These are phyloP conservation scores for Apiotrichum porosum DNA, from an alignment of 1,284 basidiomycete species.

Conservation along the genomic window DNA sequence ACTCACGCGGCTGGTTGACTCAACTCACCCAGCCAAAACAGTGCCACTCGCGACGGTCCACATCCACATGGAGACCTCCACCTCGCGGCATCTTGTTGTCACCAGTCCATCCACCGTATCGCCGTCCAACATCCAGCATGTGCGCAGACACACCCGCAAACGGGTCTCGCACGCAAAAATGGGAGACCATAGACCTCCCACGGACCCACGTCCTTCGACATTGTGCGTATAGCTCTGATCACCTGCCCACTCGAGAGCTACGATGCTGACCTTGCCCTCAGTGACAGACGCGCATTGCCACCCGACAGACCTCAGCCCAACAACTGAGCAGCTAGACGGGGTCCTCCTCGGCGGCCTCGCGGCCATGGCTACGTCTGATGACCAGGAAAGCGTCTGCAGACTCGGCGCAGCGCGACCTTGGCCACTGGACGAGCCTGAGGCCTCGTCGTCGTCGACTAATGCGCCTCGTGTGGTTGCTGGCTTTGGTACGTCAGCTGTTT, in stretches of 20 bases:
- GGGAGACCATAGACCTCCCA: slow-evolving; percentile 30
- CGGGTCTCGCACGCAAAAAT: slow-evolving; percentile 2
- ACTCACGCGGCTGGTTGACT: too few relatives aligned
- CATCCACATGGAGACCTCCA: too few relatives aligned
- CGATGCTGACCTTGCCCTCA: slow-evolving; percentile 9
- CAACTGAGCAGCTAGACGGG: slow-evolving; percentile 16
- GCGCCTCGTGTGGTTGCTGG: slow-evolving; percentile 32
- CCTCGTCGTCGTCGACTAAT: background rate
- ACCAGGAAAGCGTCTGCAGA: slow-evolving; percentile 34
- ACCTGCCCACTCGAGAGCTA: background rate
- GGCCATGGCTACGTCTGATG: slow-evolving; percentile 42
- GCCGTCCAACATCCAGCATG: too few relatives aligned
- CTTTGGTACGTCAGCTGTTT: slow-evolving; percentile 38
- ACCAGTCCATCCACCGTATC: too few relatives aligned
- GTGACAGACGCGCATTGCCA: slow-evolving; percentile 51
- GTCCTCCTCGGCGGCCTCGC: slow-evolving; percentile 39
- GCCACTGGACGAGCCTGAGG: background rate
- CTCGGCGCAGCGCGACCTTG: slow-evolving; percentile 20
- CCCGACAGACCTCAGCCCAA: slow-evolving; percentile 38
- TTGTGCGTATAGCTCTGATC: slow-evolving; percentile 24
- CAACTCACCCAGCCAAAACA: too few relatives aligned
- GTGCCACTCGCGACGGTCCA: too few relatives aligned
- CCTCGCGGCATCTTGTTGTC: too few relatives aligned
- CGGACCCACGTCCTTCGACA: slow-evolving; percentile 27
- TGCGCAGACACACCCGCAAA: too few relatives aligned